Evolutionary conservation across 2,329 filamentous ascomycete genomes (phyloP), one percentile per base, ranked within the genome.

Genomic region (Phialocephala subalpina): DNA sequence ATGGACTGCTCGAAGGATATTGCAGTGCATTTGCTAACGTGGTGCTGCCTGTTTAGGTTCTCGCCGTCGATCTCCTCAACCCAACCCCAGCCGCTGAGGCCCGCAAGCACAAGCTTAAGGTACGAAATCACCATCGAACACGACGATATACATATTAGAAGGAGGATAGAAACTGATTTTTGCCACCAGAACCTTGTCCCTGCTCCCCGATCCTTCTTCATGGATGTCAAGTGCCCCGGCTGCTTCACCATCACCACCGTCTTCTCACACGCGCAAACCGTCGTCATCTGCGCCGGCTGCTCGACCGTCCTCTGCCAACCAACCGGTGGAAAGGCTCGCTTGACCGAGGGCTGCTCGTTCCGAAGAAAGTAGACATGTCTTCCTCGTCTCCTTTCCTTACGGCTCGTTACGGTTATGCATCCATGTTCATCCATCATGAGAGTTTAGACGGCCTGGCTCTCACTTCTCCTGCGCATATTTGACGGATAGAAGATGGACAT

Each of bases 211-310:
- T 98, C 95, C 76, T 99, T 98, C 92, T 99, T 99, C 93, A 99
- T 99, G 96, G 96, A 99, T 83, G 96, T 99, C 88, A 99, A 99
- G 92, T 99, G 96, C 92, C 96, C 96, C 82, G 96, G 96, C 80
- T 99, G 96, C 93, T 99, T 98, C 92, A 97, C 94, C 84, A 99
- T 99, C 90, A 99, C 96, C 84, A 99, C 96, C 83, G 96, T 99
- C 85, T 99, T 98, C 93, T 98, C 95, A 73, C 96, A 99, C 90
- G 96, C 96, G 84, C 96, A 99, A 90, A 99, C 96, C 82, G 96
- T 99, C 83, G 96, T 99, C 84, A 97, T 98, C 89, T 99, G 96
- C 92, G 94, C 94, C 81, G 96, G 96, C 80, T 99, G 96, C 93
- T 97, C 95, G 79, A 97, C 97, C 79, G 96, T 99, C 77, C 93